Evolutionary conservation across 352 stramenopile genomes (phyloP), one percentile per base, ranked within the genome.

Genomic region (Lagenidium sp.): DNA sequence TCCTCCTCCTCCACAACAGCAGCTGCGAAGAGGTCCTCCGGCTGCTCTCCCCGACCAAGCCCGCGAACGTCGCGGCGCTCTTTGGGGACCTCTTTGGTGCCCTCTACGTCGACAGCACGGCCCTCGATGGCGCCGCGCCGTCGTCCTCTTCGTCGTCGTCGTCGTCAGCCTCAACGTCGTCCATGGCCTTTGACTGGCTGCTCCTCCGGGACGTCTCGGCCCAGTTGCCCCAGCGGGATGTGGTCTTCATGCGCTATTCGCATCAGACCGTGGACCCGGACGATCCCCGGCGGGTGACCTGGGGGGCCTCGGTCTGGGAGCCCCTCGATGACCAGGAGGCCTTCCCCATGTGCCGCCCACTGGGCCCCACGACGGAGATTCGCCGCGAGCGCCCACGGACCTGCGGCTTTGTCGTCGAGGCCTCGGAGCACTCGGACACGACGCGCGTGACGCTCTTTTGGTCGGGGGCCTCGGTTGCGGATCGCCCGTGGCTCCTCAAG

Each of bases 201-300:
- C 70, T 73, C 19, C 45, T 88, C n/a, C 81, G 76, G 32, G 71
- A 86, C 47, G 34, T 67, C 35, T 67, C 60, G 20, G 54, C 63
- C 16, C 58, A 75, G 44, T 41, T 75, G 1, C 79, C 76, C 18
- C 44, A 76, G n/a, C 63, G 77, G 35, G 80, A 92, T 40, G 87
- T 85, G 34, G 62, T 90, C 43, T 89, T 85, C 47, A 76, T 89
- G 71, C 71, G 76, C 15, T 90, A 82, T 53, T 77, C 82, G 48
- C n/a, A n/a, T n/a, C 68, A 84, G 50, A 63, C 28, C 34, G 84
- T 76, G 52, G 42, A 53, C 50, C 56, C 44, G 19, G 60, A 73
- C 4, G 66, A 69, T 37, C 57, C 58, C 46, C 23, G 70, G 55
- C 36, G 40, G 47, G 28, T 59, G 12, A 37, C 32, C 1, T 86